phyloP scores from a whole-genome alignment of 208 protist species.

The Trypanosoma scelopori region DNA sequence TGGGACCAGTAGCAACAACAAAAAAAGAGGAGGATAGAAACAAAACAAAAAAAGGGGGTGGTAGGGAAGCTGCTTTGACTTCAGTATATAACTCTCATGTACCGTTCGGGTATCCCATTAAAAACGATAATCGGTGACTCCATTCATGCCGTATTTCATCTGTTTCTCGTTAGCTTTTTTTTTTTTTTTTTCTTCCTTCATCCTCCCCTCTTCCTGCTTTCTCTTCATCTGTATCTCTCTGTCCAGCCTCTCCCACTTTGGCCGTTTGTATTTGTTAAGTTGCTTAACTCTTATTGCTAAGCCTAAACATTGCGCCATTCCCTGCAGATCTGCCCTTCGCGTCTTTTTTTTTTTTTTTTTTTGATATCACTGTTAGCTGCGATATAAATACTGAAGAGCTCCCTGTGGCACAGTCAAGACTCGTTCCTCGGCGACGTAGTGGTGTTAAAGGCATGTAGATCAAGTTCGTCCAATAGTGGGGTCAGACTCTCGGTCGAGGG shows the following conservation, averaged over 20 bases:
- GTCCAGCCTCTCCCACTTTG: background rate
- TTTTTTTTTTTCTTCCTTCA: background rate
- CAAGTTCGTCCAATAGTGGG: constrained; percentile 73
- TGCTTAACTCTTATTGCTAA: no score
- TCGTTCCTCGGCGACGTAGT: constrained; percentile 46
- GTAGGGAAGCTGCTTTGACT: background rate
- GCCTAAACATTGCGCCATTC: background rate
- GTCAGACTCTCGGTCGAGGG: constrained; percentile 76
- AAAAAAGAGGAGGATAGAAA: constrained; percentile 20
- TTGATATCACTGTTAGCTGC: constrained; percentile 7
- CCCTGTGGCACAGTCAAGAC: background rate
- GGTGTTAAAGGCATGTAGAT: constrained; percentile 67
- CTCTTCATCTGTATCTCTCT: constrained; percentile 1
- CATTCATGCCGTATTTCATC: background rate
- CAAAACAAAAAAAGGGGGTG: constrained; percentile 10
- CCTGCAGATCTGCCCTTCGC: background rate
- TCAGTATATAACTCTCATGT: constrained; percentile 11
- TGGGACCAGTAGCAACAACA: constrained; percentile 7
- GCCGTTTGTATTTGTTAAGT: background rate
- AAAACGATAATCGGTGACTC: constrained; percentile 10
- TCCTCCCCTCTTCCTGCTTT: constrained; percentile 2
- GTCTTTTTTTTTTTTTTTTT: constrained; percentile 11
- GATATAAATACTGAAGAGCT: constrained; percentile 1
- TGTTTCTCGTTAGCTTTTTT: constrained; percentile 2
- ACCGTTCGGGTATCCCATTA: constrained; percentile 9